Conservation (phyloP, 495 filamentous ascomycete species). For the Echria macrotheca region DNA sequence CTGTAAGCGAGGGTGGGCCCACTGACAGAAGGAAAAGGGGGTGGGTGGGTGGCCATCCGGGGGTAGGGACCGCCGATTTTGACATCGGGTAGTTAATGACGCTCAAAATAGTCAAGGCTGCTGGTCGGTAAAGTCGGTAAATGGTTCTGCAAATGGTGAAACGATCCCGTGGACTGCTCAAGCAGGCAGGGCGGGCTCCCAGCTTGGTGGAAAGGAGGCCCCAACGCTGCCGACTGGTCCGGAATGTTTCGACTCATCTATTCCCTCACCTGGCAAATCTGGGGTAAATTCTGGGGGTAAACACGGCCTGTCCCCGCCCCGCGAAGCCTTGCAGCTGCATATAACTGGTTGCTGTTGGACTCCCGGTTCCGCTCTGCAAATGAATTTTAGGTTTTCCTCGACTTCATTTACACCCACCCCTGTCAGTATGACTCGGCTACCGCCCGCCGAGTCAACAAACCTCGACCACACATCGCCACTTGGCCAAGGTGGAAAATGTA, state of each 20-base stretch:
- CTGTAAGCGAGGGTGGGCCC: no score
- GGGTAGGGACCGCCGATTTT: no score
- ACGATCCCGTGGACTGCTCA: slow-evolving; percentile 3
- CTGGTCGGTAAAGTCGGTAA: slow-evolving; percentile 7
- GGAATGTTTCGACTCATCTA: slow-evolving; percentile 19
- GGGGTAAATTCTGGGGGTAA: slow-evolving; percentile 26
- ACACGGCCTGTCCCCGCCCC: not conserved
- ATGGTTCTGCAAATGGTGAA: slow-evolving; percentile 4
- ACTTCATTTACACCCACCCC: no score
- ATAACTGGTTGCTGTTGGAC: not conserved
- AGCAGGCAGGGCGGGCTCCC: slow-evolving; percentile 8
- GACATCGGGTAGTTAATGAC: no score
- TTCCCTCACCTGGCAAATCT: slow-evolving; percentile 23
- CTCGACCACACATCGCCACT: no score
- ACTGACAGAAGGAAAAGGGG: no score
- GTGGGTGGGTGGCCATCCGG: no score
- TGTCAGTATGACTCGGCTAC: no score
- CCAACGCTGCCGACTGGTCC: slow-evolving; percentile 32
- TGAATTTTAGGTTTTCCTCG: no score
- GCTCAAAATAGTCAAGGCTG: slow-evolving; percentile 4
- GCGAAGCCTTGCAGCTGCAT: not conserved
- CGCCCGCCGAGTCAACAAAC: no score
- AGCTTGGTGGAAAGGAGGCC: slow-evolving; percentile 18
- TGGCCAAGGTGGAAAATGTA: no score
- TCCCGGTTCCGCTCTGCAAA: not conserved